phyloP scores from a whole-genome alignment of 257 asterid species.

The Forsythia viridissima region DNA sequence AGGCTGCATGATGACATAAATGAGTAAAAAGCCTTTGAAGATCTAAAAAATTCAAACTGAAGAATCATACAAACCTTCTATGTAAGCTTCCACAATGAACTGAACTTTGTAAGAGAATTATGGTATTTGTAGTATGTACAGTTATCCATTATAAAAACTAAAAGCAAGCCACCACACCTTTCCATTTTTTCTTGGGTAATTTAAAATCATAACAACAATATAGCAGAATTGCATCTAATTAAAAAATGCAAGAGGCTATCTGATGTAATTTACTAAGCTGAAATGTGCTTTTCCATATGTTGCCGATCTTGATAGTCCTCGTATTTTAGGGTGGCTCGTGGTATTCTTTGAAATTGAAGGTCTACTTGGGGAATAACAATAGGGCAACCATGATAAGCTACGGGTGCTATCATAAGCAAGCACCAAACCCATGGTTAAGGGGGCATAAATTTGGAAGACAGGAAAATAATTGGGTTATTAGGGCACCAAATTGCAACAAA shows the following conservation, averaged over 20 bases:
- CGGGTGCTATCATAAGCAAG: not conserved
- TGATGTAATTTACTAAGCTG: not conserved
- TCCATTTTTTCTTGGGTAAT: not conserved
- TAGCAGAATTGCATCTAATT: not conserved
- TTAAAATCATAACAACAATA: too few species aligned
- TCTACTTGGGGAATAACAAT: not conserved
- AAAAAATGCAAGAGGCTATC: not conserved
- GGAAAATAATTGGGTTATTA: not conserved
- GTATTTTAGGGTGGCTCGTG: not conserved
- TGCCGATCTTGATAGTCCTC: not conserved
- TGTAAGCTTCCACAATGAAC: not conserved
- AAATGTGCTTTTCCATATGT: not conserved
- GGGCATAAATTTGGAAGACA: not conserved
- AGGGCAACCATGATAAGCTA: not conserved
- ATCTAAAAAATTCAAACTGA: not conserved
- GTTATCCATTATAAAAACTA: not conserved
- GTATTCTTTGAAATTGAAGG: not conserved
- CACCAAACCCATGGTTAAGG: not conserved
- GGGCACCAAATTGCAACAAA: not conserved
- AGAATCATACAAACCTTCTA: not conserved
- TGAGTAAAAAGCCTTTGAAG: constrained; percentile 10
- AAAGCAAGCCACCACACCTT: not conserved
- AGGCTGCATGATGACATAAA: constrained; percentile 63
- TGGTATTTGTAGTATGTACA: not conserved
- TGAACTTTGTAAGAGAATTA: not conserved